Percentiles rank a stretch among this genome's conserved stretches.
phyloP scores from a whole-genome alignment of 75 land plant genomes.

The Pinus taeda region DNA sequence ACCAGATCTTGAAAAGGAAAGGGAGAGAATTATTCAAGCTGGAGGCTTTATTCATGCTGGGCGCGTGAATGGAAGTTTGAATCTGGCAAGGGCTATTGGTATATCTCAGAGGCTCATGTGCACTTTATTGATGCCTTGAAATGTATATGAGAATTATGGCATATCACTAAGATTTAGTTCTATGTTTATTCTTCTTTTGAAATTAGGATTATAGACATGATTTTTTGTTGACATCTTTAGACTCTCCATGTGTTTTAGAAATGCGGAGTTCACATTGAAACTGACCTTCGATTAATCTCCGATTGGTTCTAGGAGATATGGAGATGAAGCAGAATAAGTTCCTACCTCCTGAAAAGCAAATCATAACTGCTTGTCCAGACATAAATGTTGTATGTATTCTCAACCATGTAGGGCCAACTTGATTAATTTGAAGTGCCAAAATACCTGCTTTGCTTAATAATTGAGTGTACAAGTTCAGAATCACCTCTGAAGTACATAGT shows the following conservation, averaged over 20 bases:
- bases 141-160: neutral
- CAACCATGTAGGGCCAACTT: neutral
- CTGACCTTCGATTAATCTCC: neutral
- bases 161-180: neutral
- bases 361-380: conserved; percentile 40
- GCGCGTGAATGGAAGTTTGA: conserved; percentile 42
- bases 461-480: neutral
- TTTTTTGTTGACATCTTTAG: neutral
- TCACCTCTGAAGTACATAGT: neutral
- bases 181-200: neutral
- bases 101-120: neutral
- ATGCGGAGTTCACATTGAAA: neutral
- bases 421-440: neutral
- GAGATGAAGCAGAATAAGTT: conserved; percentile 33
- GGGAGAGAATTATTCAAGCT: conserved; percentile 27
- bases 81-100: conserved; percentile 48
- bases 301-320: conserved; percentile 28
- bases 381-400: conserved; percentile 22
- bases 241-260: neutral
- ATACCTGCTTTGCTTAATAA: neutral
- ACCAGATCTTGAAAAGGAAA: conserved; percentile 40
- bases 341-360: conserved; percentile 44
- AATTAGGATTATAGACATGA: neutral
- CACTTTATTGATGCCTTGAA: neutral
- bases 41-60: conserved; percentile 42